Evolutionary conservation across 768 basidiomycete genomes (phyloP).

Genomic region (Rhodotorula kratochvilovae): DNA sequence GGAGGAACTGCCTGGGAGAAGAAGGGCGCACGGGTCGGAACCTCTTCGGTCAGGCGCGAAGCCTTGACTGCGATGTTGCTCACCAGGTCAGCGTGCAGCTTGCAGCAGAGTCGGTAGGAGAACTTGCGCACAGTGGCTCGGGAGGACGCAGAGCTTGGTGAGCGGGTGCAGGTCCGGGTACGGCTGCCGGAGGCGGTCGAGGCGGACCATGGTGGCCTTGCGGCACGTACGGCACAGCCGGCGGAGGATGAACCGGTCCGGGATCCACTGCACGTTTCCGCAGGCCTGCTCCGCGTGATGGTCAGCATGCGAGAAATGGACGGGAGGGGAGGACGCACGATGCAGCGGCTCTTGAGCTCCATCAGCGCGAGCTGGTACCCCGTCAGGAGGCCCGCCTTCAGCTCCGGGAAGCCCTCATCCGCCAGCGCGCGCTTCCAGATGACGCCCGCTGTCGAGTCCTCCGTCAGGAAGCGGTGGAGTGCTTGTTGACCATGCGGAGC

Average conservation of each 20-base stretch:
- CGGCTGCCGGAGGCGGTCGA: not conserved
- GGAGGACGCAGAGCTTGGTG: not conserved
- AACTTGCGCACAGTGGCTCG: not conserved
- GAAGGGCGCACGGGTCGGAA: no score
- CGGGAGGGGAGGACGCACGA: not conserved
- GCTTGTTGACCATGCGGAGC: not conserved
- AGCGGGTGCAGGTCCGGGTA: not conserved
- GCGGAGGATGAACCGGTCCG: no score
- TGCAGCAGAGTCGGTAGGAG: no score
- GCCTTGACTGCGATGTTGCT: no score
- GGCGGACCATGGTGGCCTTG: not conserved
- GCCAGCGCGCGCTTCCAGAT: not conserved
- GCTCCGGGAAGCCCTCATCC: not conserved
- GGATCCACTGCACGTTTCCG: no score
- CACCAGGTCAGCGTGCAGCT: no score
- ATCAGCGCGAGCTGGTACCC: not conserved
- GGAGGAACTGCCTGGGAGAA: not conserved
- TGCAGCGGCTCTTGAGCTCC: not conserved
- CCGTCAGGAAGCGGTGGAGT: not conserved
- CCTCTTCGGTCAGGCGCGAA: no score
- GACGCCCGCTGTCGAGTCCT: not conserved
- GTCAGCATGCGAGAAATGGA: no score
- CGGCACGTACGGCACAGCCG: not conserved
- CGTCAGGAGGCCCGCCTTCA: not conserved
- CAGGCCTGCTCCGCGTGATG: no score